Percentiles rank a stretch among this genome's conserved stretches.
phyloP scores from a whole-genome alignment of 768 basidiomycete genomes.

The Russula sp. region DNA sequence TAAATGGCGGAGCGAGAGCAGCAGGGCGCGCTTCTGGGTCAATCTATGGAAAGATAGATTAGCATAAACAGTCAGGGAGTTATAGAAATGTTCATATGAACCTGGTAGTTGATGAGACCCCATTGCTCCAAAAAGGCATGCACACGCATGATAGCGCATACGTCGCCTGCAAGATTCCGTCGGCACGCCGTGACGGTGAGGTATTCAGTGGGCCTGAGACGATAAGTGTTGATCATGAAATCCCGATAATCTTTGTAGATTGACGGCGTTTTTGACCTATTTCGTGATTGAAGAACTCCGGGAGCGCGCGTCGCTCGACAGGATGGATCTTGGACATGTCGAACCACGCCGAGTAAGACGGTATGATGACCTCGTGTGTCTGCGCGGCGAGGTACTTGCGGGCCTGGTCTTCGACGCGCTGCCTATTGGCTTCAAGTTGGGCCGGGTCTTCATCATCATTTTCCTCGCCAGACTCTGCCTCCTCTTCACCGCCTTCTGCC shows the following conservation, averaged over 20 bases:
- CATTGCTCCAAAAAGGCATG: slow-evolving; percentile 99
- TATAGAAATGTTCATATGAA: slow-evolving; percentile 37
- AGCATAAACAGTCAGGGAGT: slow-evolving; percentile 6
- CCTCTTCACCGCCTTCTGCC: slow-evolving; percentile 76
- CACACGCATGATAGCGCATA: slow-evolving; percentile 97
- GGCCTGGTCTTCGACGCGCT: slow-evolving; percentile 79
- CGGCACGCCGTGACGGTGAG: slow-evolving; percentile 96
- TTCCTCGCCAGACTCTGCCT: slow-evolving; percentile 73
- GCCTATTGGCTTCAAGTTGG: slow-evolving; percentile 74
- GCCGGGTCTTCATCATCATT: slow-evolving; percentile 85
- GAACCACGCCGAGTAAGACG: slow-evolving; percentile 98
- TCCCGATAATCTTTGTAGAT: slow-evolving; percentile 99
- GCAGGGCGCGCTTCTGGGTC: slow-evolving; percentile 96
- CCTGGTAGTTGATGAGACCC: slow-evolving; percentile 99
- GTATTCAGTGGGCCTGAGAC: slow-evolving; percentile 91
- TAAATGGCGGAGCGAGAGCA: slow-evolving; percentile 93
- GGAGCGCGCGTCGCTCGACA: slow-evolving; percentile 87
- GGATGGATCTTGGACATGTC: slow-evolving; percentile 91
- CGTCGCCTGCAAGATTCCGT: slow-evolving; percentile 94
- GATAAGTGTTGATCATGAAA: slow-evolving; percentile 99
- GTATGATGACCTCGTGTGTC: slow-evolving; percentile 95
- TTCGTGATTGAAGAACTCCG: slow-evolving; percentile 98
- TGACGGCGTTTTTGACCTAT: slow-evolving; percentile 90
- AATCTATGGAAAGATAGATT: slow-evolving; percentile 53
- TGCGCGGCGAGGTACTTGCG: slow-evolving; percentile 95